These are phyloP conservation scores for Penicillium freii DNA, from an alignment of 2,329 filamentous ascomycete species.

Conservation along the genomic window DNA sequence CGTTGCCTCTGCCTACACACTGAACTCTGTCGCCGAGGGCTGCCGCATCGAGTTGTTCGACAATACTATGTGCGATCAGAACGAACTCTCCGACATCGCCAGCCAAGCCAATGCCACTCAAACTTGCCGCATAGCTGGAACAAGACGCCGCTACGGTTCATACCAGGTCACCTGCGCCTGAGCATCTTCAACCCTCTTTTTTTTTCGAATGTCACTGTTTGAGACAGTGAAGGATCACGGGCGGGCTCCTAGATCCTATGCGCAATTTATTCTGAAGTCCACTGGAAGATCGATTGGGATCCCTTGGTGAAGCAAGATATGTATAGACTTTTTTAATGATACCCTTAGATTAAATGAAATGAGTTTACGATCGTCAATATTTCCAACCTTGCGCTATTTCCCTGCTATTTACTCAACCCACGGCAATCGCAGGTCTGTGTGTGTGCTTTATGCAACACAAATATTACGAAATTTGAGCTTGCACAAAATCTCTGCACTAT, in stretches of 20 bases:
- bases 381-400: neutral
- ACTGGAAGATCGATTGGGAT: neutral
- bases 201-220: neutral
- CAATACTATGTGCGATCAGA: constrained; percentile 27
- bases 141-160: constrained; percentile 19
- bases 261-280: neutral
- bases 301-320: neutral
- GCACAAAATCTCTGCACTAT: neutral
- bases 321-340: constrained; percentile 11
- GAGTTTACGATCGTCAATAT: constrained; percentile 2
- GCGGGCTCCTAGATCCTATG: neutral
- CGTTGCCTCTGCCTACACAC: constrained; percentile 21
- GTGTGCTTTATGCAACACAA: neutral
- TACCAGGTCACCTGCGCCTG: constrained; percentile 24
- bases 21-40: constrained; percentile 18
- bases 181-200: neutral
- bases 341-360: constrained; percentile 10
- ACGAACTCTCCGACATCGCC: constrained; percentile 17
- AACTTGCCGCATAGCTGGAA: constrained; percentile 12
- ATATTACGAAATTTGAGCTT: neutral
- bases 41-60: constrained; percentile 25
- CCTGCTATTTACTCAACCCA: neutral
- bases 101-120: constrained; percentile 11
- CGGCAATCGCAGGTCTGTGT: neutral
- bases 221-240: neutral